Conservation (phyloP, 306 rosid genomes). For the Sesbania bispinosa region DNA sequence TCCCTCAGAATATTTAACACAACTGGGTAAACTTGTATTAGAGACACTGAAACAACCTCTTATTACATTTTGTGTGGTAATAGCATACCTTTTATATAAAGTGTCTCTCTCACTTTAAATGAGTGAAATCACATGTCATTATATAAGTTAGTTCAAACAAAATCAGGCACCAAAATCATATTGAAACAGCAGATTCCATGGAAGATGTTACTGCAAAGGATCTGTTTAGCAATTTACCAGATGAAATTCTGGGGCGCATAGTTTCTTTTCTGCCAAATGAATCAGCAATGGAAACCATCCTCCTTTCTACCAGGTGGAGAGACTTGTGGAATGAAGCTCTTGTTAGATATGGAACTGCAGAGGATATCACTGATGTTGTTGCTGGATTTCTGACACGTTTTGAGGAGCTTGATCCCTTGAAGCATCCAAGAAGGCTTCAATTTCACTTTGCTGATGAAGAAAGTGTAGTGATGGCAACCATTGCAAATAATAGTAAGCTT, state of each 20-base stretch:
- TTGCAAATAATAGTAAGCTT: constrained; percentile 53
- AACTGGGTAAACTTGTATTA: too few relatives aligned
- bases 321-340: constrained; percentile 51
- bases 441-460: constrained; percentile 43
- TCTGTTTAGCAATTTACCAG: constrained; percentile 26
- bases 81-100: too few relatives aligned
- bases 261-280: constrained; percentile 67
- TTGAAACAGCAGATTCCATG: constrained; percentile 13
- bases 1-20: too few relatives aligned
- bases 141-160: not conserved
- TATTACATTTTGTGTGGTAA: too few relatives aligned
- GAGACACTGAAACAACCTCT: too few relatives aligned
- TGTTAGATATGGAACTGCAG: constrained; percentile 33
- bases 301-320: constrained; percentile 68
- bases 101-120: too few relatives aligned
- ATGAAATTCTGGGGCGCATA: constrained; percentile 49
- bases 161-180: not conserved
- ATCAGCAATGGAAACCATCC: constrained; percentile 55
- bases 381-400: constrained; percentile 33
- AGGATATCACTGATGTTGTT: constrained; percentile 34
- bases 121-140: too few relatives aligned
- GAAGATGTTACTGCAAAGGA: constrained; percentile 12
- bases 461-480: constrained; percentile 38
- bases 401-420: constrained; percentile 49
- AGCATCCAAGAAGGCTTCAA: constrained; percentile 54